These are phyloP conservation scores for Peterozyma toletana DNA, from an alignment of 805 yeast genomes.

Conservation along the genomic window DNA sequence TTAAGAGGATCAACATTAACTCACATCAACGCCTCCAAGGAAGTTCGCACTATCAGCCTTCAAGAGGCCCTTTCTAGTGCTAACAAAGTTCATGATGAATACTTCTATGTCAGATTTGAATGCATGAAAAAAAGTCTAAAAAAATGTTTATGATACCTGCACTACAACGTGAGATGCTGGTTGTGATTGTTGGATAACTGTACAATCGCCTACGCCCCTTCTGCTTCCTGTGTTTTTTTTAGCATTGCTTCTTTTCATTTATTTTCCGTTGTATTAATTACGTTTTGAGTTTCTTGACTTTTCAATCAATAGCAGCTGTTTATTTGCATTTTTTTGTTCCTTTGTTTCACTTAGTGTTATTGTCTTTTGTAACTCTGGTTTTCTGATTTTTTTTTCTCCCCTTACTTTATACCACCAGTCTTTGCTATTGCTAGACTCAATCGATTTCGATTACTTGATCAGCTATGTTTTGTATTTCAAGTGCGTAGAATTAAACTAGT, in stretches of 20 bases:
- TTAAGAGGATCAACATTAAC: slow-evolving; percentile 68
- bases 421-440: too few species aligned
- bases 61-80: slow-evolving; percentile 34
- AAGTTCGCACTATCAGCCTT: slow-evolving; percentile 59
- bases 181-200: background rate
- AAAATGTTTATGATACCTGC: slow-evolving; percentile 11
- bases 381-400: too few species aligned
- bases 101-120: slow-evolving; percentile 40
- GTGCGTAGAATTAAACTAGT: too few species aligned
- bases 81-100: slow-evolving; percentile 38
- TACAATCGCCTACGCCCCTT: background rate
- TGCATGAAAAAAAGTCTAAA: slow-evolving; percentile 64
- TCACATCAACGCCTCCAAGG: slow-evolving; percentile 72
- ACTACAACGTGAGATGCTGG: background rate
- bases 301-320: too few species aligned
- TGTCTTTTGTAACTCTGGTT: too few species aligned
- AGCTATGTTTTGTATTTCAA: too few species aligned
- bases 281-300: too few species aligned
- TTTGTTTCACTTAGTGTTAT: too few species aligned
- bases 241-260: background rate
- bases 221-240: slow-evolving; percentile 1
- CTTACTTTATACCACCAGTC: too few species aligned
- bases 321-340: too few species aligned
- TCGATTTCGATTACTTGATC: too few species aligned
- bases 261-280: too few species aligned